These are phyloP conservation scores for Condylostoma magnum DNA, from an alignment of 169 alveolate species.

Conservation along the genomic window DNA sequence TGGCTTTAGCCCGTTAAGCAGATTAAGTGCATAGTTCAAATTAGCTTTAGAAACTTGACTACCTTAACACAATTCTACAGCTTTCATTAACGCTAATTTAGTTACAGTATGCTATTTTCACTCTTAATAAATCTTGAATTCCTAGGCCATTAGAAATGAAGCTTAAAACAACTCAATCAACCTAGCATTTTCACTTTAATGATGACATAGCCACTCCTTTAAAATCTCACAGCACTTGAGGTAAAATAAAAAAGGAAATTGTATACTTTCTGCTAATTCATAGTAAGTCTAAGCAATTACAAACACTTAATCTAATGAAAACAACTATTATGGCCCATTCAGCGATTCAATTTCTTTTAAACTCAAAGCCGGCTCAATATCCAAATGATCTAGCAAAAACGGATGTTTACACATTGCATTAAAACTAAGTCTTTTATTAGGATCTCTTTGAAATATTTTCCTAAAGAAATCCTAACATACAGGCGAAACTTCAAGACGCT, in stretches of 20 bases:
- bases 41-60: no score
- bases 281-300: neutral
- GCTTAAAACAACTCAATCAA: no score
- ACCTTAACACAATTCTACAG: no score
- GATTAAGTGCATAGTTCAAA: no score
- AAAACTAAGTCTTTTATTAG: conserved; percentile 27
- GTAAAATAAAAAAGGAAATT: conserved; percentile 11
- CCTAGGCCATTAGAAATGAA: no score
- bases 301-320: conserved; percentile 2
- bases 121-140: no score
- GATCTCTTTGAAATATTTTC: conserved; percentile 34
- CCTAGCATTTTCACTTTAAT: no score
- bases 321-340: neutral
- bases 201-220: no score
- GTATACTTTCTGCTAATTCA: conserved; percentile 2
- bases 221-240: neutral
- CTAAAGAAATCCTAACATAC: conserved; percentile 31
- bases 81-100: no score
- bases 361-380: conserved; percentile 15
- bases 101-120: no score
- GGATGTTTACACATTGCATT: conserved; percentile 33
- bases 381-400: conserved; percentile 24
- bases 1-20: no score
- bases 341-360: neutral
- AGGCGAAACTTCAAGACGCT: conserved; percentile 9